Conservation (phyloP, 768 basidiomycete species). For the Boletus rubropictus region DNA sequence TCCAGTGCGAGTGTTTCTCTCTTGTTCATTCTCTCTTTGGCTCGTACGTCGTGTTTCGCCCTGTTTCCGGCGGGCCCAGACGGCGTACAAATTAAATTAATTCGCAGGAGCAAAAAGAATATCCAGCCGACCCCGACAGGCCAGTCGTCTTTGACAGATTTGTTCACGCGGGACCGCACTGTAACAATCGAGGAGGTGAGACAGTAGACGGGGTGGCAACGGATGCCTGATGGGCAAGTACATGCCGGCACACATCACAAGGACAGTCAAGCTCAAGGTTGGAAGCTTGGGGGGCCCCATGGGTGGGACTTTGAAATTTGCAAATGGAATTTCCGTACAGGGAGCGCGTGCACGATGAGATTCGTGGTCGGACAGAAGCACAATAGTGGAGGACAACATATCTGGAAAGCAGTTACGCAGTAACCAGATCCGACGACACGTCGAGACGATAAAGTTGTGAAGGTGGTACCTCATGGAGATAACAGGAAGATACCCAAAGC, state of each 20-base stretch:
- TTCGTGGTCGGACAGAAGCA: slow-evolving; percentile 13
- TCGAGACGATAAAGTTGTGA: slow-evolving; percentile 15
- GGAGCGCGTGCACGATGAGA: slow-evolving; percentile 5
- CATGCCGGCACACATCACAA: slow-evolving; percentile 5
- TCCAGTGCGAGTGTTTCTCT: background rate
- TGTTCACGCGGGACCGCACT: slow-evolving; percentile 4
- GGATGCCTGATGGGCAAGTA: slow-evolving; percentile 9
- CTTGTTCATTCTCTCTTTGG: background rate
- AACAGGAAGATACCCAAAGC: slow-evolving; percentile 25
- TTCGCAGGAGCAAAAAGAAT: slow-evolving; percentile 1
- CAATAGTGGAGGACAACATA: slow-evolving; percentile 24
- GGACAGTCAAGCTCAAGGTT: slow-evolving; percentile 12
- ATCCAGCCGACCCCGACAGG: slow-evolving; percentile 1
- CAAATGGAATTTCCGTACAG: slow-evolving; percentile 13
- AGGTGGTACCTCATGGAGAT: slow-evolving; percentile 31
- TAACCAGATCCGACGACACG: slow-evolving; percentile 28
- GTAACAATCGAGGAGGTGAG: slow-evolving; percentile 24
- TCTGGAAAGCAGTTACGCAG: slow-evolving; percentile 23
- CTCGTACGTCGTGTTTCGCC: slow-evolving; percentile 7
- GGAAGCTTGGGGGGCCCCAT: slow-evolving; percentile 6
- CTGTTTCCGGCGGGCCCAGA: slow-evolving; percentile 7
- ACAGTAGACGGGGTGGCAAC: slow-evolving; percentile 2
- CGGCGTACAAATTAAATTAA: slow-evolving; percentile 3
- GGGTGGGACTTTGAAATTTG: slow-evolving; percentile 23
- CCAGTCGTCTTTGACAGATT: slow-evolving; percentile 3